Evolutionary conservation across 139 green algal genomes (phyloP).

Genomic region (Closterium sp.): DNA sequence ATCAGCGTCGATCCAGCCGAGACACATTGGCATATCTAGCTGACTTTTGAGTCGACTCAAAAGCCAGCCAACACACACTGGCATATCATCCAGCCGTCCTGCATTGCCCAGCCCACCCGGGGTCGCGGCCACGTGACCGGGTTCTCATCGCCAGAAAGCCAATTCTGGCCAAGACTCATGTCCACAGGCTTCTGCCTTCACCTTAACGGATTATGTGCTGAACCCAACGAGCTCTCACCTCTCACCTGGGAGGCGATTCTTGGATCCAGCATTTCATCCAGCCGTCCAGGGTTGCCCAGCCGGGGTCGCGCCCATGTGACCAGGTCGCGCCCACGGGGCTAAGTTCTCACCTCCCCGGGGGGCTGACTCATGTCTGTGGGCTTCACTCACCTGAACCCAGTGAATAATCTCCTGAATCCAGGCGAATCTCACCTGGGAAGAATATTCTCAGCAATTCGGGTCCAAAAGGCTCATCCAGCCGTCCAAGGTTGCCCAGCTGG

Average conservation of each 20-base stretch:
- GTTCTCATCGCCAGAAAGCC: background rate
- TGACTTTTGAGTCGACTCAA: background rate
- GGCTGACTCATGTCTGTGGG: background rate
- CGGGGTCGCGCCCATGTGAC: constrained; percentile 4
- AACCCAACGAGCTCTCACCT: too few relatives aligned
- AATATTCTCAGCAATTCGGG: constrained; percentile 28
- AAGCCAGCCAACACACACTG: too few relatives aligned
- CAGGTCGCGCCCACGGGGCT: too few relatives aligned
- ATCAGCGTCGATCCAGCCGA: too few relatives aligned
- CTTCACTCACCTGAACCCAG: too few relatives aligned
- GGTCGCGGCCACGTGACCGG: constrained; percentile 14
- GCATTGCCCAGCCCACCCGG: too few relatives aligned
- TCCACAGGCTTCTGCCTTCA: background rate
- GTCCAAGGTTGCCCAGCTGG: background rate
- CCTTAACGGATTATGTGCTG: too few relatives aligned
- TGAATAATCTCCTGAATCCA: too few relatives aligned
- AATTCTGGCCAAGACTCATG: too few relatives aligned
- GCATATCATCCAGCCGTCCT: too few relatives aligned
- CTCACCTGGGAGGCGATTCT: constrained; percentile 3
- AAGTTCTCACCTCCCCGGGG: background rate
- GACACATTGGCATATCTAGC: too few relatives aligned
- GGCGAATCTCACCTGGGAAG: too few relatives aligned
- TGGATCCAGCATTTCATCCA: constrained; percentile 33
- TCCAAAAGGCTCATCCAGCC: constrained; percentile 32
- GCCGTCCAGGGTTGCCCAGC: background rate